Evolutionary conservation across 2,329 filamentous ascomycete species (phyloP).

Genomic region (Epichloe festucae): DNA sequence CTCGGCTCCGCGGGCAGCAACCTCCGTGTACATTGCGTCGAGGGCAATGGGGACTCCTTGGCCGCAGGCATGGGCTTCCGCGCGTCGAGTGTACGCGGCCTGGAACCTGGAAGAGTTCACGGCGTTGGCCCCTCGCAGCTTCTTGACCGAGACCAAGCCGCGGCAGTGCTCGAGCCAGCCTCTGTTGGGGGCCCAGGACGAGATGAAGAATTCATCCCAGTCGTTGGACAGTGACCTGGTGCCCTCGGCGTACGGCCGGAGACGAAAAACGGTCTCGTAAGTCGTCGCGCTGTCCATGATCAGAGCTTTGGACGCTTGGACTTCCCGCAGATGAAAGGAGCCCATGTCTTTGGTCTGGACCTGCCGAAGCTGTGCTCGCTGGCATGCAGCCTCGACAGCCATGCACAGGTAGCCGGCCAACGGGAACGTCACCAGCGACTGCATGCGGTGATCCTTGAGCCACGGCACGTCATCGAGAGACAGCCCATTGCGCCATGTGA

Average conservation of each 20-base stretch:
- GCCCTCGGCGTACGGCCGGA: conserved; percentile 16
- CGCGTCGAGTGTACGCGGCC: background rate
- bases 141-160: conserved; percentile 30
- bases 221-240: conserved; percentile 23
- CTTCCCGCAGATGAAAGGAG: conserved; percentile 12
- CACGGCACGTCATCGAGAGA: conserved; percentile 40
- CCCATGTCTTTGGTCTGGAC: conserved; percentile 11
- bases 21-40: conserved; percentile 14
- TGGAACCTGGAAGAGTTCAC: conserved; percentile 6
- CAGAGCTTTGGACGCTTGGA: conserved; percentile 15
- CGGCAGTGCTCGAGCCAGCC: conserved; percentile 48
- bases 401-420: conserved; percentile 40
- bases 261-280: conserved; percentile 14
- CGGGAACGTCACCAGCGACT: conserved; percentile 42
- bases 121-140: conserved; percentile 8
- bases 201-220: conserved; percentile 45
- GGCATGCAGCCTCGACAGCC: conserved; percentile 33
- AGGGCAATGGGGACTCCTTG: conserved; percentile 5
- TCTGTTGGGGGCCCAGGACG: conserved; percentile 35
- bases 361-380: conserved; percentile 16
- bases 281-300: conserved; percentile 14
- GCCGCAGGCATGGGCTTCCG: background rate
- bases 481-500: conserved; percentile 36
- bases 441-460: conserved; percentile 44
- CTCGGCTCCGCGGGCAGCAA: conserved; percentile 12